A percentile compares a stretch with the other conserved stretches of the same genome.
phyloP scores from a whole-genome alignment of 768 basidiomycete genomes.

The Podaxis sp. region DNA sequence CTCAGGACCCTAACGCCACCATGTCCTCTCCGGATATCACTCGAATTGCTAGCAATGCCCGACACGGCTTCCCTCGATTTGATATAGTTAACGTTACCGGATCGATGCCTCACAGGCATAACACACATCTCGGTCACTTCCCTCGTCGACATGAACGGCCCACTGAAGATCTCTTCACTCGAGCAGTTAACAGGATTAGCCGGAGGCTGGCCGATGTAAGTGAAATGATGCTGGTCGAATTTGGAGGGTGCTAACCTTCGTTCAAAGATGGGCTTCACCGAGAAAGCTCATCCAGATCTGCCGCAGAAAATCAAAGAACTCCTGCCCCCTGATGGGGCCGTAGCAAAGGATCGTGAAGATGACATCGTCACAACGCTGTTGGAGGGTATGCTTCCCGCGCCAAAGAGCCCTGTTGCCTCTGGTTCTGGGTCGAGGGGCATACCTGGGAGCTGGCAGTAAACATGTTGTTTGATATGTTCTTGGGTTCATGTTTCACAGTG shows the following conservation, averaged over 20 bases:
- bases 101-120: slow-evolving; percentile 22
- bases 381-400: slow-evolving; percentile 48
- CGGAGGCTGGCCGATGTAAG: slow-evolving; percentile 62
- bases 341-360: slow-evolving; percentile 56
- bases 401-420: slow-evolving; percentile 26
- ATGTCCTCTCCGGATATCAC: not conserved
- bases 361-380: slow-evolving; percentile 60
- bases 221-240: slow-evolving; percentile 13
- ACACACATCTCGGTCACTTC: slow-evolving; percentile 37
- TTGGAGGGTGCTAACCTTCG: slow-evolving; percentile 8
- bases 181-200: slow-evolving; percentile 46
- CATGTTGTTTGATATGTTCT: not conserved
- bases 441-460: slow-evolving; percentile 45
- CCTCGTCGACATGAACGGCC: slow-evolving; percentile 23
- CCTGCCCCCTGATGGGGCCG: slow-evolving; percentile 35
- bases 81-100: slow-evolving; percentile 58
- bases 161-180: slow-evolving; percentile 30
- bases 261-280: slow-evolving; percentile 71
- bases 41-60: slow-evolving; percentile 54
- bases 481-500: not conserved
- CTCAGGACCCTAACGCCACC: not conserved
- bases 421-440: slow-evolving; percentile 28
- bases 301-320: slow-evolving; percentile 45
- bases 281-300: slow-evolving; percentile 49
- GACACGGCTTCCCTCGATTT: slow-evolving; percentile 54